Percentiles rank a stretch among this genome's conserved stretches.
Evolutionary conservation across 441 rosid genomes (phyloP).

Genomic region (Melastoma candidum): DNA sequence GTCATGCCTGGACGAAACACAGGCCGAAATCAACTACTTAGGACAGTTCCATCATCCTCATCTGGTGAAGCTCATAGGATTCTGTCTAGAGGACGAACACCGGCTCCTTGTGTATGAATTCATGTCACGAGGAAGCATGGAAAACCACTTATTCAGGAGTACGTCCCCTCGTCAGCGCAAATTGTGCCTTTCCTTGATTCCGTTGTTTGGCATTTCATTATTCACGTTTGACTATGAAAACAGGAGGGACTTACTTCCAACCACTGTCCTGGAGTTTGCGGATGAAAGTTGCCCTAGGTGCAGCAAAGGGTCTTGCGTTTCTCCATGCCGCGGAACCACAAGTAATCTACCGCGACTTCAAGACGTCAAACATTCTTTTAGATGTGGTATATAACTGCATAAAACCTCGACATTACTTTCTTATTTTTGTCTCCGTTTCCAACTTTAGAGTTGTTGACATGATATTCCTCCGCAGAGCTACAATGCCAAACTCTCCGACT

Average conservation of each 20-base stretch:
- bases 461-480: slow-evolving; percentile 8
- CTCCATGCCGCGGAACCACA: slow-evolving; percentile 50
- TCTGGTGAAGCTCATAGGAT: slow-evolving; percentile 57
- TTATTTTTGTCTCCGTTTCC: neutral
- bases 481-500: slow-evolving; percentile 10
- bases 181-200: too few species aligned
- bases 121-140: slow-evolving; percentile 30
- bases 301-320: slow-evolving; percentile 64
- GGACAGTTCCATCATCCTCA: slow-evolving; percentile 57
- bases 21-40: slow-evolving; percentile 60
- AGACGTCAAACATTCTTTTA: slow-evolving; percentile 57
- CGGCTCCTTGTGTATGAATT: neutral
- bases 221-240: slow-evolving; percentile 8
- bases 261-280: slow-evolving; percentile 52
- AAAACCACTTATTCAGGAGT: slow-evolving; percentile 61
- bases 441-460: neutral
- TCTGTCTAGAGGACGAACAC: slow-evolving; percentile 51
- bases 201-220: too few species aligned
- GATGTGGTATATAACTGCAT: slow-evolving; percentile 26
- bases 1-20: slow-evolving; percentile 2
- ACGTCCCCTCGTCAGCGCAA: slow-evolving; percentile 12
- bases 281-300: slow-evolving; percentile 52
- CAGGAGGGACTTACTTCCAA: slow-evolving; percentile 50
- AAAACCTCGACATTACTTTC: too few species aligned
- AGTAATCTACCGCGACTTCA: slow-evolving; percentile 56